Conservation (phyloP, 2,329 filamentous ascomycete genomes). For the Pseudocercospora fuligena region DNA sequence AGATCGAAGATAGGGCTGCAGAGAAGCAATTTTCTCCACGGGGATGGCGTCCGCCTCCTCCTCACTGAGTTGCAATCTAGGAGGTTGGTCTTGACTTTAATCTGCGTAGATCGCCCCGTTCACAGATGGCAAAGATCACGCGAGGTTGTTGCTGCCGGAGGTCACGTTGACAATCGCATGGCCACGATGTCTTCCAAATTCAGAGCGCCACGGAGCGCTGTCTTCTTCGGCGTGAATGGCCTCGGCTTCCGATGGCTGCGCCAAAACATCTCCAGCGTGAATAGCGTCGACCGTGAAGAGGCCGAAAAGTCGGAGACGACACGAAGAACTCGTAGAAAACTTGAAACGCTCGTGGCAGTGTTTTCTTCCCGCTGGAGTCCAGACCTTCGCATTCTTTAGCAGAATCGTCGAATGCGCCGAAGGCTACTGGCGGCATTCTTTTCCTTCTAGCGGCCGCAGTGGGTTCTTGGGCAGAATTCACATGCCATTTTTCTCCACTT, state of each 20-base stretch:
- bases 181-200: background rate
- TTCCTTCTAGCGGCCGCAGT: background rate
- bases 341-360: background rate
- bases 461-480: background rate
- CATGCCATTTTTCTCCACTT: background rate
- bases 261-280: background rate
- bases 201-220: background rate
- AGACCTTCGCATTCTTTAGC: background rate
- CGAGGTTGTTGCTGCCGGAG: background rate
- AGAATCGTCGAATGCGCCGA: background rate
- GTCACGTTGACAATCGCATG: background rate
- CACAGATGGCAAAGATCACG: background rate
- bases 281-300: background rate
- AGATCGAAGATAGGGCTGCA: background rate
- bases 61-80: background rate
- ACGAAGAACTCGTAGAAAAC: background rate
- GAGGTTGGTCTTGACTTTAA: background rate
- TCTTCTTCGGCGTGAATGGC: background rate
- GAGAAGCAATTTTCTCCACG: background rate
- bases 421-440: background rate
- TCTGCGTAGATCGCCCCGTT: background rate
- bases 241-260: background rate
- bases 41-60: background rate
- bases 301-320: background rate
- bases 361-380: background rate